These are phyloP conservation scores for Paraphoma chrysanthemicola DNA, from an alignment of 2,329 filamentous ascomycete genomes.

Conservation along the genomic window DNA sequence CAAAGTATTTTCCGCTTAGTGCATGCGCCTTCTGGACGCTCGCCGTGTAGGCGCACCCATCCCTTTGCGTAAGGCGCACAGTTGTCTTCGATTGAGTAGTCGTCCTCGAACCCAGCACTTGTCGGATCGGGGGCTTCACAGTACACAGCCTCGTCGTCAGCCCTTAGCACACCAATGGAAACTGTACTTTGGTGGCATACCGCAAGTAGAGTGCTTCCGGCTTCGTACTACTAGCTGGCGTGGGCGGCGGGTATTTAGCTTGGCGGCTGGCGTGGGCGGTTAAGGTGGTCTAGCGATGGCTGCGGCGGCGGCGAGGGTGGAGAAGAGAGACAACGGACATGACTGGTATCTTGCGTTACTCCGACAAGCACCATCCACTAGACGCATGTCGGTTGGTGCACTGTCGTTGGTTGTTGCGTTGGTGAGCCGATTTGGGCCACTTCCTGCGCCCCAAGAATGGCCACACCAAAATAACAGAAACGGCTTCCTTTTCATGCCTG, in stretches of 20 bases:
- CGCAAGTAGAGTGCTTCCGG: neutral
- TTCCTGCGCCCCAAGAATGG: too few relatives aligned
- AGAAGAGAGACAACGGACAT: neutral
- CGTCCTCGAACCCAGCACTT: neutral
- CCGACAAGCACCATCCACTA: too few relatives aligned
- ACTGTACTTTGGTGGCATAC: neutral
- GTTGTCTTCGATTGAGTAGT: neutral
- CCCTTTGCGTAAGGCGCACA: neutral
- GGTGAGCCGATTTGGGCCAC: too few relatives aligned
- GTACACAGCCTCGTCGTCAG: neutral
- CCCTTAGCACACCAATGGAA: neutral
- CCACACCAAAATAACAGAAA: too few relatives aligned
- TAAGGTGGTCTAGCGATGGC: neutral
- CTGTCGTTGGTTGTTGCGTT: too few relatives aligned
- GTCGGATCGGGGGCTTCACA: neutral
- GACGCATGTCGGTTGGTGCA: too few relatives aligned
- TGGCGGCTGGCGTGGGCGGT: slow-evolving; percentile 7
- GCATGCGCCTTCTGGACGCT: neutral
- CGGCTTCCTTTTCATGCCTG: neutral
- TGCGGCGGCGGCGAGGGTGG: neutral
- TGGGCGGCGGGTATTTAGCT: slow-evolving; percentile 11
- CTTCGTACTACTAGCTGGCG: neutral
- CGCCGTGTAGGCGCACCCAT: slow-evolving; percentile 1
- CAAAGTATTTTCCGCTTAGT: neutral
- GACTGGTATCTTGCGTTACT: too few relatives aligned